phyloP scores from a whole-genome alignment of 192 early-diverging fungal species.

The Coemansia sp. region DNA sequence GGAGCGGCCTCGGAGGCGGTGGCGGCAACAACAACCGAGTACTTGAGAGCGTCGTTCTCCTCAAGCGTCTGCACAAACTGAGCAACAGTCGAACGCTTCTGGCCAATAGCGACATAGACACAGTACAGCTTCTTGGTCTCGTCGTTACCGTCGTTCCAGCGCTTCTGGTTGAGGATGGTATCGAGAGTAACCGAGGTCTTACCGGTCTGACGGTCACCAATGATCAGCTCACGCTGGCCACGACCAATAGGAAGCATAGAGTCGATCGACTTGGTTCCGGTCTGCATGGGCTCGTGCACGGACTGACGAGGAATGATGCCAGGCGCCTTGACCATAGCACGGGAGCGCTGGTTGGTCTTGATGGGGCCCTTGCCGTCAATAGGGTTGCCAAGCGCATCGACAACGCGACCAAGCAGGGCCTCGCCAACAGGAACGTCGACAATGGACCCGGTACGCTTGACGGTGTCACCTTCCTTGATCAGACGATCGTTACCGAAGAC shows the following conservation, averaged over 20 bases:
- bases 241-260: constrained; percentile 99
- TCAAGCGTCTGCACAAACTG: constrained; percentile 99
- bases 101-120: constrained; percentile 98
- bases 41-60: constrained; percentile 98
- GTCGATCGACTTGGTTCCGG: constrained; percentile 99
- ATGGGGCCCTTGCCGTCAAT: constrained; percentile 99
- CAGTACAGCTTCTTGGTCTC: constrained; percentile 99
- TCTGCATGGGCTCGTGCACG: constrained; percentile 99
- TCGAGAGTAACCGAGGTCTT: constrained; percentile 99
- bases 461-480: constrained; percentile 99
- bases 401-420: constrained; percentile 95
- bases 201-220: constrained; percentile 99
- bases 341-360: constrained; percentile 77
- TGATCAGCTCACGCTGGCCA: constrained; percentile 99
- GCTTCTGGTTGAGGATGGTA: constrained; percentile 99
- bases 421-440: constrained; percentile 97
- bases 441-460: constrained; percentile 98
- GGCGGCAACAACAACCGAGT: constrained; percentile 97
- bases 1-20: constrained; percentile 99
- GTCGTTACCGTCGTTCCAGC: constrained; percentile 93
- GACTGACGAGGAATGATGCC: constrained; percentile 99
- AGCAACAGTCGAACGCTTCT: constrained; percentile 99
- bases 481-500: constrained; percentile 99
- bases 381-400: constrained; percentile 98
- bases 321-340: constrained; percentile 99